These are phyloP conservation scores for Lanmaoa pseudosensibilis DNA, from an alignment of 768 basidiomycete genomes.

Conservation along the genomic window DNA sequence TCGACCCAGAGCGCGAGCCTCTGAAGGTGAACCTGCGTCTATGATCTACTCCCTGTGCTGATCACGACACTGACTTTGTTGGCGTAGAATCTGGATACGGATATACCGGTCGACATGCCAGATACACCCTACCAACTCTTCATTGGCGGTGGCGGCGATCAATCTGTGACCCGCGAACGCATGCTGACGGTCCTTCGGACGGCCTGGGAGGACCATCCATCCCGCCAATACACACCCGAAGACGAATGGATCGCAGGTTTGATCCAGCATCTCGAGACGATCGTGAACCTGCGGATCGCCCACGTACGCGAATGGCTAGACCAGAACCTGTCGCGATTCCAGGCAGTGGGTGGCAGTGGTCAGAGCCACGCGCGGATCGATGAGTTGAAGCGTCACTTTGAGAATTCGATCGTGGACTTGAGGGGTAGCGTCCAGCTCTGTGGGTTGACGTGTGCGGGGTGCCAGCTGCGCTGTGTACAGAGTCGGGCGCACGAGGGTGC, in stretches of 20 bases:
- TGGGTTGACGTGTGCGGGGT: constrained; percentile 44
- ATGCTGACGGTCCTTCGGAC: constrained; percentile 14
- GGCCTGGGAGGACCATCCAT: constrained; percentile 15
- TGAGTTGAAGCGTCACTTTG: constrained; percentile 44
- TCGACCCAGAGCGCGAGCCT: constrained; percentile 45
- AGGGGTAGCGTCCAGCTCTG: constrained; percentile 49
- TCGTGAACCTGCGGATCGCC: constrained; percentile 44
- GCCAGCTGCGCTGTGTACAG: constrained; percentile 50
- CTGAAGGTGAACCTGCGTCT: constrained; percentile 48
- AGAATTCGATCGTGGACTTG: constrained; percentile 45
- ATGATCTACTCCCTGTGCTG: background rate
- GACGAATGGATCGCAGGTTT: constrained; percentile 43
- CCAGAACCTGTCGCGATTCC: constrained; percentile 50
- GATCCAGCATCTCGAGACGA: constrained; percentile 35
- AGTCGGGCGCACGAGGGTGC: constrained; percentile 43
- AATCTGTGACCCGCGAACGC: constrained; percentile 16
- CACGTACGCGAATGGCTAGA: constrained; percentile 54
- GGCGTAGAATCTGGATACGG: constrained; percentile 53
- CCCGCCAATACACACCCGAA: constrained; percentile 22
- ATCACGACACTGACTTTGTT: background rate
- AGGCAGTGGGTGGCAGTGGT: constrained; percentile 8
- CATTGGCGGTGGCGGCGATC: constrained; percentile 22
- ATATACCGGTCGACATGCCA: constrained; percentile 36
- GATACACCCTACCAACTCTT: constrained; percentile 42
- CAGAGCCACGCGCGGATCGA: constrained; percentile 43